phyloP scores from a whole-genome alignment of 192 early-diverging fungal genomes.

The Allomyces arbusculus region DNA sequence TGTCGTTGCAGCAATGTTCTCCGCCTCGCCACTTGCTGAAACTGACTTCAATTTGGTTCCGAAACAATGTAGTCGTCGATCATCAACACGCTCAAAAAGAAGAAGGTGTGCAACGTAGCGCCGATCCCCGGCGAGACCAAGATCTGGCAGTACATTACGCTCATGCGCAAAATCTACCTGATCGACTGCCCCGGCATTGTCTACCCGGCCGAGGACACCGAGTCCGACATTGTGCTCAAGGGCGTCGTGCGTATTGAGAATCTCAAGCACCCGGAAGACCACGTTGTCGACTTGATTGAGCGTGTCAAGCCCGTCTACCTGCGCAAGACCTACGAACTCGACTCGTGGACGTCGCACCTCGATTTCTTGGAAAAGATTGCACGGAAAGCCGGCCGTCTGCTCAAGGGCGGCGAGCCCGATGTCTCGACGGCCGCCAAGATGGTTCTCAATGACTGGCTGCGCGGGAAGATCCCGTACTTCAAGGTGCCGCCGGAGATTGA shows the following conservation, averaged over 20 bases:
- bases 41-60: neutral
- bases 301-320: constrained; percentile 82
- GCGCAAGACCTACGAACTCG: constrained; percentile 72
- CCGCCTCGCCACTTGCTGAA: neutral
- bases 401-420: constrained; percentile 96
- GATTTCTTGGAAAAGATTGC: constrained; percentile 85
- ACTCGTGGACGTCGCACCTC: constrained; percentile 60
- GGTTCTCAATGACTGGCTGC: constrained; percentile 96
- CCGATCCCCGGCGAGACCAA: constrained; percentile 95
- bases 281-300: constrained; percentile 58
- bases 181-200: constrained; percentile 99
- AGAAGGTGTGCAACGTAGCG: constrained; percentile 96
- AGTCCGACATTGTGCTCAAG: constrained; percentile 90
- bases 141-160: constrained; percentile 98
- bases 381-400: constrained; percentile 63
- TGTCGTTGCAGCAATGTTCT: neutral
- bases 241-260: constrained; percentile 91
- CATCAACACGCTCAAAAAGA: constrained; percentile 87
- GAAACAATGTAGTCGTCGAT: constrained; percentile 44
- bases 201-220: constrained; percentile 67
- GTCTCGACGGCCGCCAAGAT: constrained; percentile 76
- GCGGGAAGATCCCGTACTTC: constrained; percentile 93
- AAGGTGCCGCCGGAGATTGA: constrained; percentile 46
- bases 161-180: constrained; percentile 94
- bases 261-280: constrained; percentile 68